These are phyloP conservation scores for Solanum appendiculatum DNA, from an alignment of 257 asterid species.

Conservation along the genomic window DNA sequence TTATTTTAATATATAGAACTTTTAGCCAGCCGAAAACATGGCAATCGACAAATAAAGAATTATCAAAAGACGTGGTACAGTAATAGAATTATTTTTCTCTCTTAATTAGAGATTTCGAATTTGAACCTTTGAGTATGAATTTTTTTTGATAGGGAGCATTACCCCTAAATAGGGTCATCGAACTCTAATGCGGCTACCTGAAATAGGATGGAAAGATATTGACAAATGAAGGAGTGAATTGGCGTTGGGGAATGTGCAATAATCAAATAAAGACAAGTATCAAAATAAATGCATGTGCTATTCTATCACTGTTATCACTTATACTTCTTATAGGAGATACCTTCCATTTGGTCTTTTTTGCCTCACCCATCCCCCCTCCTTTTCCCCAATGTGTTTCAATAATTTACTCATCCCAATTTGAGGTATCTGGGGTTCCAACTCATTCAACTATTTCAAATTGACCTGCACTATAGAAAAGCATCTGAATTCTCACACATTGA, in stretches of 20 bases:
- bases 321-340: not conserved
- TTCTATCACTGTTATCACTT: not conserved
- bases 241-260: not conserved
- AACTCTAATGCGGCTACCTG: too few species aligned
- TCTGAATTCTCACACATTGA: not conserved
- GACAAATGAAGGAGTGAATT: not conserved
- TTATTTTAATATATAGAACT: not conserved
- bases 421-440: not conserved
- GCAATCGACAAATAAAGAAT: not conserved
- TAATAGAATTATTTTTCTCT: too few species aligned
- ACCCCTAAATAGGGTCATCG: too few species aligned
- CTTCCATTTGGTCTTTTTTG: not conserved
- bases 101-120: not conserved
- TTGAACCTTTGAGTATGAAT: too few species aligned
- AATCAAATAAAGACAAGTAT: not conserved
- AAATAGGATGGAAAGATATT: accelerated
- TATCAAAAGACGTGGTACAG: too few species aligned
- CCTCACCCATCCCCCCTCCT: not conserved
- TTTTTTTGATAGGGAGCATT: too few species aligned
- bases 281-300: not conserved
- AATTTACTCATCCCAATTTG: not conserved
- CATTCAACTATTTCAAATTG: not conserved
- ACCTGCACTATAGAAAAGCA: not conserved
- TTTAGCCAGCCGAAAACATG: not conserved
- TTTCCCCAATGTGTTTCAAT: not conserved